phyloP scores from a whole-genome alignment of 345 rosid genomes.

The Kernera saxatilis region DNA sequence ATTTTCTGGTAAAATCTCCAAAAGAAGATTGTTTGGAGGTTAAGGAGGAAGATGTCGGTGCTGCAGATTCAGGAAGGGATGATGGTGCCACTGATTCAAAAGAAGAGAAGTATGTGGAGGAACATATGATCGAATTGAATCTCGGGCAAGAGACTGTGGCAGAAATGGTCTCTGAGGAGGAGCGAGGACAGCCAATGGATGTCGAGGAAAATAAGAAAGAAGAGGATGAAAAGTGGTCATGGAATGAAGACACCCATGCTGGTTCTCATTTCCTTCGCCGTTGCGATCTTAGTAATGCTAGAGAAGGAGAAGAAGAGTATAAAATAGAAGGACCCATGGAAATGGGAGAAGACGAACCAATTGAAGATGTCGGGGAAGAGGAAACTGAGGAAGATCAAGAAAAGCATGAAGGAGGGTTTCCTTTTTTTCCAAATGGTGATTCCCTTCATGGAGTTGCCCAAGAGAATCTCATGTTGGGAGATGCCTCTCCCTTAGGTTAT shows the following conservation, averaged over 20 bases:
- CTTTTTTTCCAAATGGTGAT: constrained; percentile 38
- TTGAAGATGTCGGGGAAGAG: constrained; percentile 25
- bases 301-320: constrained; percentile 23
- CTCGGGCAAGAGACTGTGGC: constrained; percentile 46
- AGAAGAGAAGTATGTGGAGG: constrained; percentile 44
- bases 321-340: constrained; percentile 32
- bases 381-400: constrained; percentile 39
- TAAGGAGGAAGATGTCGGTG: constrained; percentile 42
- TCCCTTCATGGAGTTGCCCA: constrained; percentile 45
- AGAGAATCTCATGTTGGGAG: constrained; percentile 57
- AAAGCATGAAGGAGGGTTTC: constrained; percentile 39
- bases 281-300: constrained; percentile 33
- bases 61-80: constrained; percentile 34
- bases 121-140: constrained; percentile 56
- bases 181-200: constrained; percentile 30
- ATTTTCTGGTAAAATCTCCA: constrained; percentile 30
- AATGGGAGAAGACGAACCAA: constrained; percentile 34
- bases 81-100: constrained; percentile 31
- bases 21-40: constrained; percentile 35
- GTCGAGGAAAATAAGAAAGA: constrained; percentile 43
- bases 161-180: constrained; percentile 22
- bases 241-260: constrained; percentile 34
- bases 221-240: constrained; percentile 38
- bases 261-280: constrained; percentile 42
- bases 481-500: constrained; percentile 45